phyloP scores from a whole-genome alignment of 768 basidiomycete species.

The Kwoniella botswanensis region DNA sequence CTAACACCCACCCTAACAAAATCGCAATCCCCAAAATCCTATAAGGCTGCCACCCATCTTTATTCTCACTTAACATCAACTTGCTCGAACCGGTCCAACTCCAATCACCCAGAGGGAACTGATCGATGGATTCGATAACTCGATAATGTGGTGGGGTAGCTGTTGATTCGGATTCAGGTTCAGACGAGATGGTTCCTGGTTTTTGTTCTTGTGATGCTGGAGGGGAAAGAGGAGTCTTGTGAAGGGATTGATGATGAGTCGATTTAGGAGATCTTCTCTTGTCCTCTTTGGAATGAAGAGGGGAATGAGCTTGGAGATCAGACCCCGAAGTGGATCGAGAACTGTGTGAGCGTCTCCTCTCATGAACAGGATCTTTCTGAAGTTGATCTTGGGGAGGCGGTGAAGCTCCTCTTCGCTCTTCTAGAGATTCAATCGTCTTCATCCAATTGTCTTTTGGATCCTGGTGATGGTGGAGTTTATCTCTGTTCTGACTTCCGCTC shows the following conservation, averaged over 20 bases:
- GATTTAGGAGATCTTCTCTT: background rate
- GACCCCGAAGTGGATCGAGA: no score
- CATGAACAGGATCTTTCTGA: background rate
- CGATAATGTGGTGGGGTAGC: background rate
- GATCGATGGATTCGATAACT: background rate
- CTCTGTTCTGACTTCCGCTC: background rate
- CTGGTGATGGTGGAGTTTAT: no score
- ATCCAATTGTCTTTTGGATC: conserved; percentile 5
- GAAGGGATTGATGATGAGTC: background rate
- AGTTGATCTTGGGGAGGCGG: background rate
- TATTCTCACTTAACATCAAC: conserved; percentile 1
- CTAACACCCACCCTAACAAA: conserved; percentile 3
- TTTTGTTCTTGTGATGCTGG: no score
- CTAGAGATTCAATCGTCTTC: background rate
- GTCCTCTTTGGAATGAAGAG: no score
- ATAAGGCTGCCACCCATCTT: conserved; percentile 10
- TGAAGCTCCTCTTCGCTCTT: background rate
- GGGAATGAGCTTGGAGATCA: no score
- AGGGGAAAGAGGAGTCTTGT: no score
- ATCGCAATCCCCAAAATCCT: background rate
- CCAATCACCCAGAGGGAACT: conserved; percentile 8
- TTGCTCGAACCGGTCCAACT: background rate
- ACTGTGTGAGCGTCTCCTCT: no score
- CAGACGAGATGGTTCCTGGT: background rate
- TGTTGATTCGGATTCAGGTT: background rate